These are phyloP conservation scores for Multifurca ochricompacta DNA, from an alignment of 768 basidiomycete genomes.

Conservation along the genomic window DNA sequence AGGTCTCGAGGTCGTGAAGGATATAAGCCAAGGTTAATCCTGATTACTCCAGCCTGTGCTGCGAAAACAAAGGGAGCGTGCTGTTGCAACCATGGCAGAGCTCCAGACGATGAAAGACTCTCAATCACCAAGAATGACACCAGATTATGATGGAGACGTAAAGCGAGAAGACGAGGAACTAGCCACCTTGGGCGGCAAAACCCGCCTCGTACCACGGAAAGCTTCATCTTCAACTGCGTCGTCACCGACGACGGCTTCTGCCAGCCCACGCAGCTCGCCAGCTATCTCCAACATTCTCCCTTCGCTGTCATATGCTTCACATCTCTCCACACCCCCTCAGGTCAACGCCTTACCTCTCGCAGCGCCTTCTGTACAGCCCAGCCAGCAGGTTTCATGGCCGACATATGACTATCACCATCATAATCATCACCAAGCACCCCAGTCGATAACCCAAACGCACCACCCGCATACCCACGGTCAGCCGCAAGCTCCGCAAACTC, in stretches of 20 bases:
- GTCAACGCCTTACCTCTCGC: conserved; percentile 9
- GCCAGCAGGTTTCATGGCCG: conserved; percentile 1
- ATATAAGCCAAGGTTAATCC: background rate
- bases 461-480: conserved; percentile 6
- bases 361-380: background rate
- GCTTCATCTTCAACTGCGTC: conserved; percentile 34
- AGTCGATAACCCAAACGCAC: conserved; percentile 1
- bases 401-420: conserved; percentile 6
- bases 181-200: conserved; percentile 54
- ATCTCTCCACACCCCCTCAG: conserved; percentile 40
- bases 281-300: conserved; percentile 10
- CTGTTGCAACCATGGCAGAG: conserved; percentile 31
- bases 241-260: conserved; percentile 25
- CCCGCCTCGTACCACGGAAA: conserved; percentile 49
- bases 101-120: conserved; percentile 27
- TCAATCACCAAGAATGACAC: conserved; percentile 25
- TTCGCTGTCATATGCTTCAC: conserved; percentile 37
- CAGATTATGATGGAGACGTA: conserved; percentile 27
- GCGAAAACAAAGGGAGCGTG: conserved; percentile 47
- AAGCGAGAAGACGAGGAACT: conserved; percentile 58
- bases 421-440: conserved; percentile 3
- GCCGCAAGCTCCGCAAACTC: conserved; percentile 1
- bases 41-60: conserved; percentile 45
- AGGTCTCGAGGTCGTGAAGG: conserved; percentile 22
- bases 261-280: conserved; percentile 28